Conservation (phyloP, 495 filamentous ascomycete genomes). For the Daldinia bambusicola region DNA sequence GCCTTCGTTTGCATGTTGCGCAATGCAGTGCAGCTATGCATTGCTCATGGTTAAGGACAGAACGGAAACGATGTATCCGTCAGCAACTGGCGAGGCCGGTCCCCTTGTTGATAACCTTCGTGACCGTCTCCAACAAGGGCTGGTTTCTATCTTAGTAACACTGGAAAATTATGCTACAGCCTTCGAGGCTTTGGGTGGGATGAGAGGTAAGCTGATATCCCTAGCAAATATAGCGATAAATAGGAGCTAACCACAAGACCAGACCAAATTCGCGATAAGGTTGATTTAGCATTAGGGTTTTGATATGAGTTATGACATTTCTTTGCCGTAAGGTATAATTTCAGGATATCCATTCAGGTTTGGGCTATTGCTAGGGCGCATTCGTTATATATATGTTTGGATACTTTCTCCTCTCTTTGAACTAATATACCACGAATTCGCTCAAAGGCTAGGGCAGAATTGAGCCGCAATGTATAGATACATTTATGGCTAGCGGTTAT, state of each 20-base stretch:
- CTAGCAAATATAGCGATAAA: not conserved
- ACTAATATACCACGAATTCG: slow-evolving; percentile 24
- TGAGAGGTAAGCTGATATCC: slow-evolving; percentile 62
- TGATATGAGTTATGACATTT: slow-evolving; percentile 12
- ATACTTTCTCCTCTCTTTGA: slow-evolving; percentile 35
- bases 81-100: slow-evolving; percentile 46
- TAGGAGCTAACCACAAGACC: slow-evolving; percentile 10
- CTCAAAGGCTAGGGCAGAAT: slow-evolving; percentile 14
- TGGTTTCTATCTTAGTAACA: slow-evolving; percentile 61
- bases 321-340: not conserved
- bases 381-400: slow-evolving; percentile 28
- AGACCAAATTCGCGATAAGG: slow-evolving; percentile 51
- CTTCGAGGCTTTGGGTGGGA: slow-evolving; percentile 70
- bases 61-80: slow-evolving; percentile 58
- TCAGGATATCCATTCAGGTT: not conserved
- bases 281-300: slow-evolving; percentile 45
- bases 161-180: slow-evolving; percentile 67
- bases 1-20: slow-evolving; percentile 69
- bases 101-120: slow-evolving; percentile 57
- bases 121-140: slow-evolving; percentile 64
- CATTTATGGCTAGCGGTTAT: slow-evolving; percentile 9
- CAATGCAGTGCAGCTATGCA: slow-evolving; percentile 71
- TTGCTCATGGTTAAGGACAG: slow-evolving; percentile 67
- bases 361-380: slow-evolving; percentile 10
- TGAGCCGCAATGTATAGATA: not conserved